Conservation (phyloP, 305 asterid genomes). For the Fraxinus nigra region DNA sequence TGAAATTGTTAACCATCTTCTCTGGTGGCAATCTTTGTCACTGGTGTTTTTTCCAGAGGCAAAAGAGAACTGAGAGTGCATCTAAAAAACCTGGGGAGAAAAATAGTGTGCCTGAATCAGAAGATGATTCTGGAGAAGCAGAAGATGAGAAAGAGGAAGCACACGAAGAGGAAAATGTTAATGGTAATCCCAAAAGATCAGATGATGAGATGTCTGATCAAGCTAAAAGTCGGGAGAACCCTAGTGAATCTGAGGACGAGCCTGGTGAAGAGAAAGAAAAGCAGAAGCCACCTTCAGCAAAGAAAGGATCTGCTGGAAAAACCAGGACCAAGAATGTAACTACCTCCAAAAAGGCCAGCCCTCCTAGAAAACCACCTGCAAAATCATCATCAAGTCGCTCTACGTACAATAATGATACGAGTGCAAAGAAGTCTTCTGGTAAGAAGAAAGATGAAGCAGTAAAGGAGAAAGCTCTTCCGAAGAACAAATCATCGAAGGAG, state of each 20-base stretch:
- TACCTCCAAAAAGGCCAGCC: constrained; percentile 43
- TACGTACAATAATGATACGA: constrained; percentile 38
- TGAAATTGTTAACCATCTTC: not conserved
- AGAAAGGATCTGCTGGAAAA: constrained; percentile 36
- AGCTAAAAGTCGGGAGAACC: constrained; percentile 57
- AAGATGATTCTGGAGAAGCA: constrained; percentile 53
- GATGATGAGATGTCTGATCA: constrained; percentile 68
- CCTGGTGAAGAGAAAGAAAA: constrained; percentile 39
- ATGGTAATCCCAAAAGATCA: constrained; percentile 47
- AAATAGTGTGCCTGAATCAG: constrained; percentile 44
- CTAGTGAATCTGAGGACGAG: constrained; percentile 45
- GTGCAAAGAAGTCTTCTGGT: constrained; percentile 51
- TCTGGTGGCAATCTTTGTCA: constrained; percentile 1
- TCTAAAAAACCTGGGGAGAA: constrained; percentile 51
- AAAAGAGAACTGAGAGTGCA: constrained; percentile 45
- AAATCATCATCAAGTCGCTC: constrained; percentile 48
- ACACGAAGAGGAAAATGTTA: constrained; percentile 33
- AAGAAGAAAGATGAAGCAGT: constrained; percentile 55
- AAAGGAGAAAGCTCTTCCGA: constrained; percentile 53
- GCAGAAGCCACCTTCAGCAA: constrained; percentile 36
- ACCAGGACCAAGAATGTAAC: constrained; percentile 39
- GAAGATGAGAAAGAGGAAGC: constrained; percentile 53
- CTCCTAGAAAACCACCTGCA: constrained; percentile 51
- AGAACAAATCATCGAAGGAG: constrained; percentile 53
- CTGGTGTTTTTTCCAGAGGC: constrained; percentile 40